phyloP scores from a whole-genome alignment of 768 basidiomycete genomes.

The Calocera viscosa region DNA sequence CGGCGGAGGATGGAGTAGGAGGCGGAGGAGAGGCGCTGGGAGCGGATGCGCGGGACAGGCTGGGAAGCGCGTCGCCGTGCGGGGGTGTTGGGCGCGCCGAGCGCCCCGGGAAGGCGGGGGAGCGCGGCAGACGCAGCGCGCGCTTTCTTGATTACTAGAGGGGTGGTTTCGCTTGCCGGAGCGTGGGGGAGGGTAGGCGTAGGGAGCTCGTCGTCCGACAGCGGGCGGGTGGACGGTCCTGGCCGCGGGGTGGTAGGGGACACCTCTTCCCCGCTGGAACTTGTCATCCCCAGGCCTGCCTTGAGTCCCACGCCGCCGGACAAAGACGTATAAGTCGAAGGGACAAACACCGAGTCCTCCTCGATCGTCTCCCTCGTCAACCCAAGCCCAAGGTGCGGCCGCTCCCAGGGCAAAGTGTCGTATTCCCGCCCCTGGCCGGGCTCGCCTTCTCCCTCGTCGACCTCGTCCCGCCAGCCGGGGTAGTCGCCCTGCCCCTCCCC shows the following conservation, averaged over 20 bases:
- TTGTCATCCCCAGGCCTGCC: background rate
- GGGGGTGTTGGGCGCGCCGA: background rate
- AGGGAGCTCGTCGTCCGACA: too few species aligned
- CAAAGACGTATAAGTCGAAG: background rate
- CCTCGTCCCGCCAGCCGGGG: background rate
- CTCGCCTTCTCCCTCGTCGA: too few species aligned
- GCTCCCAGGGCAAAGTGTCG: background rate
- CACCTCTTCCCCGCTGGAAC: background rate
- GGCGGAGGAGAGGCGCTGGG: background rate
- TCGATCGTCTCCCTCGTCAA: background rate
- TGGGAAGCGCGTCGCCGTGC: background rate
- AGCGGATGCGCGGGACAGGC: background rate
- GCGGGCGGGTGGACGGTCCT: too few species aligned
- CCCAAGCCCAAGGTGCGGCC: background rate
- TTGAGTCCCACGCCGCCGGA: background rate
- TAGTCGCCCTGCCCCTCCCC: background rate
- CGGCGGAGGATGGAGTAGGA: background rate
- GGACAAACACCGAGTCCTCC: slow-evolving; percentile 7
- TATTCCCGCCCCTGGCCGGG: background rate
- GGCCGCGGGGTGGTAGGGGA: background rate
- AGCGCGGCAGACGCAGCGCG: background rate
- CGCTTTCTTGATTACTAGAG: background rate
- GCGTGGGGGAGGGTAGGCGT: background rate
- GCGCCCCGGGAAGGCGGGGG: background rate
- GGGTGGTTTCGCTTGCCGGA: background rate